Conservation (phyloP, 345 rosid genomes). For the Salix purpurea region DNA sequence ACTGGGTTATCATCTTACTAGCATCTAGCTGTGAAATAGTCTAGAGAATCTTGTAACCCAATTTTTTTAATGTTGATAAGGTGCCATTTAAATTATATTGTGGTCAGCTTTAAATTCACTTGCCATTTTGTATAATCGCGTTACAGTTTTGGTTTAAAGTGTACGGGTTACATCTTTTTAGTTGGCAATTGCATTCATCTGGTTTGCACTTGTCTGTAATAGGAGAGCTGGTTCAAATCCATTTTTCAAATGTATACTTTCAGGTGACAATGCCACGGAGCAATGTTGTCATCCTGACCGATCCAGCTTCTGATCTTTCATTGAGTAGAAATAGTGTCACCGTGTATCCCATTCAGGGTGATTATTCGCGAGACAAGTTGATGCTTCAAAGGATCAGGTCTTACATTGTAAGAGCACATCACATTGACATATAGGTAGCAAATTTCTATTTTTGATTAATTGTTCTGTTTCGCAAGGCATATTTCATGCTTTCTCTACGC, state of each 20-base stretch:
- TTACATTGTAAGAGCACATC: conserved; percentile 89
- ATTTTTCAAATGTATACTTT: conserved; percentile 2
- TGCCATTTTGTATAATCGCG: background rate
- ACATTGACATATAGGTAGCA: conserved; percentile 57
- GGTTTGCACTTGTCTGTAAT: background rate
- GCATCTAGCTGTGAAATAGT: background rate
- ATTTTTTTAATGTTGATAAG: background rate
- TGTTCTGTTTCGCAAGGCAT: background rate
- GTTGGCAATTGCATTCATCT: background rate
- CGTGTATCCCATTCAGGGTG: conserved; percentile 66
- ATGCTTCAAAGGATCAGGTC: conserved; percentile 99
- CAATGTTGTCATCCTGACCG: conserved; percentile 65
- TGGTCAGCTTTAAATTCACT: background rate
- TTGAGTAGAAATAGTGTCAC: conserved; percentile 46
- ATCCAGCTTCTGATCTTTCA: conserved; percentile 75
- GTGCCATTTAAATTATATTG: background rate
- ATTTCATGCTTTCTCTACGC: background rate
- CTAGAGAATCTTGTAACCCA: background rate
- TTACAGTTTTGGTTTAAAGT: background rate
- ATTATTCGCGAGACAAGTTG: conserved; percentile 77
- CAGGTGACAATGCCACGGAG: conserved; percentile 82
- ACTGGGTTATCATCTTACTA: background rate
- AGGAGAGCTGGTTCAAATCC: background rate
- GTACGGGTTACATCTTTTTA: background rate
- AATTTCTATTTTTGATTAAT: conserved; percentile 8